Percentiles rank a stretch among this genome's conserved stretches.
Evolutionary conservation across 768 basidiomycete species (phyloP).

Genomic region (Suillus discolor): DNA sequence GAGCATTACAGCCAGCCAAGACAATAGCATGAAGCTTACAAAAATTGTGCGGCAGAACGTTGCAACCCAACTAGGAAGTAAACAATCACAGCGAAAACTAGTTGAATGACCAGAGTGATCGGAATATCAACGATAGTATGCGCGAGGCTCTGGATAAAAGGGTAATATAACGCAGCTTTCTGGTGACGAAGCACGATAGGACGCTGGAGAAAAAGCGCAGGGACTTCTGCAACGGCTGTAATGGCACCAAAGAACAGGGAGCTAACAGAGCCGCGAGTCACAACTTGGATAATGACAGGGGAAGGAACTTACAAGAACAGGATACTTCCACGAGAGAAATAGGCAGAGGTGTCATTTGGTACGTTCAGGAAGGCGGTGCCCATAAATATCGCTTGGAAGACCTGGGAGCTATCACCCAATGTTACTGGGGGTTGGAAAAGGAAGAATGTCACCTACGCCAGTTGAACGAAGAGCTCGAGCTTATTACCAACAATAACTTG

Average conservation of each 20-base stretch:
- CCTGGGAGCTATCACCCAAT: constrained; percentile 37
- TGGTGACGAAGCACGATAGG: constrained; percentile 61
- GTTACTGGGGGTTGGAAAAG: constrained; percentile 1
- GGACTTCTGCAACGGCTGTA: constrained; percentile 53
- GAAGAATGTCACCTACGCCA: not conserved
- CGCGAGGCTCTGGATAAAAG: constrained; percentile 55
- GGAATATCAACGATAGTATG: constrained; percentile 65
- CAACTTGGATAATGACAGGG: not conserved
- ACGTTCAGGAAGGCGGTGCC: constrained; percentile 48
- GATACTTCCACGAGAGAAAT: constrained; percentile 67
- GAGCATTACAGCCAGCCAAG: constrained; percentile 3
- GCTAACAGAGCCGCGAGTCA: constrained; percentile 8
- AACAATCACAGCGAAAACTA: constrained; percentile 48
- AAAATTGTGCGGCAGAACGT: constrained; percentile 53
- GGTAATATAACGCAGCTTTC: constrained; percentile 64
- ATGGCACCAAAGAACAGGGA: constrained; percentile 41
- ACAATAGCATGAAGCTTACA: constrained; percentile 40
- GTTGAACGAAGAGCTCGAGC: constrained; percentile 23
- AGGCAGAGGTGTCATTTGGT: constrained; percentile 35
- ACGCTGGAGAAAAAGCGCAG: constrained; percentile 55
- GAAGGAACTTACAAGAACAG: constrained; percentile 66
- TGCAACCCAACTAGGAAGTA: constrained; percentile 62
- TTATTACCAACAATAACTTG: constrained; percentile 47
- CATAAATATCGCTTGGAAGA: constrained; percentile 31
- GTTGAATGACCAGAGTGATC: constrained; percentile 49